These are phyloP conservation scores for Coelastrella sp. DNA, from an alignment of 139 green algal genomes.

Conservation along the genomic window DNA sequence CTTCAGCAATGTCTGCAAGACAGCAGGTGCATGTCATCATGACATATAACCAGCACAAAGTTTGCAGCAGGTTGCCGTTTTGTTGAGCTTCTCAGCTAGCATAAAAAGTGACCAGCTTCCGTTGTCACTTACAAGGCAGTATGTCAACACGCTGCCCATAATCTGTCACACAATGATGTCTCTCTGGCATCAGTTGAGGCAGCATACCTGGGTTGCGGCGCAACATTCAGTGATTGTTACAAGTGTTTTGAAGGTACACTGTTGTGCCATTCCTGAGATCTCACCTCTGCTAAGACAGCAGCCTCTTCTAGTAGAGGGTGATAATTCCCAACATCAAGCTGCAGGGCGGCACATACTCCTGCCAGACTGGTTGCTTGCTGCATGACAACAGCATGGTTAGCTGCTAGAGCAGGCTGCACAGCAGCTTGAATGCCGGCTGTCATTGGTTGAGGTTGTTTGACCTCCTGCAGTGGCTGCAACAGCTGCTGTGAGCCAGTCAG, in stretches of 20 bases:
- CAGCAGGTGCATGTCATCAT: not conserved
- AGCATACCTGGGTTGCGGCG: no score
- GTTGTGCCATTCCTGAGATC: no score
- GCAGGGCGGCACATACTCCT: not conserved
- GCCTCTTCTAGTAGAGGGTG: not conserved
- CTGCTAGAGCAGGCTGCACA: not conserved
- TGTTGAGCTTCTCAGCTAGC: no score
- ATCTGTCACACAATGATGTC: no score
- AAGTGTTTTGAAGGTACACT: no score
- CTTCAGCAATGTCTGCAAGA: not conserved
- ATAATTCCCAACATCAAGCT: not conserved
- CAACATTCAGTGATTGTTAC: no score
- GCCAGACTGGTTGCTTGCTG: not conserved
- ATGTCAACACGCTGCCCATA: not conserved
- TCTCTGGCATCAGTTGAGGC: no score
- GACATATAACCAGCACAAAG: not conserved
- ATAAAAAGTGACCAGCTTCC: not conserved
- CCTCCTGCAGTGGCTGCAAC: not conserved
- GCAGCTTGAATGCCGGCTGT: not conserved
- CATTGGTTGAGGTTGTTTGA: not conserved
- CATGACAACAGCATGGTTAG: not conserved
- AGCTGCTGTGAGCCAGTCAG: not conserved
- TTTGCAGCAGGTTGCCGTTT: no score
- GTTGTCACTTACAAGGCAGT: not conserved
- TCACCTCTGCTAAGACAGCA: slow-evolving; percentile 1